Base-by-base conservation (phyloP, 2,329 filamentous ascomycete genomes). In the Penicillium hordei region DNA sequence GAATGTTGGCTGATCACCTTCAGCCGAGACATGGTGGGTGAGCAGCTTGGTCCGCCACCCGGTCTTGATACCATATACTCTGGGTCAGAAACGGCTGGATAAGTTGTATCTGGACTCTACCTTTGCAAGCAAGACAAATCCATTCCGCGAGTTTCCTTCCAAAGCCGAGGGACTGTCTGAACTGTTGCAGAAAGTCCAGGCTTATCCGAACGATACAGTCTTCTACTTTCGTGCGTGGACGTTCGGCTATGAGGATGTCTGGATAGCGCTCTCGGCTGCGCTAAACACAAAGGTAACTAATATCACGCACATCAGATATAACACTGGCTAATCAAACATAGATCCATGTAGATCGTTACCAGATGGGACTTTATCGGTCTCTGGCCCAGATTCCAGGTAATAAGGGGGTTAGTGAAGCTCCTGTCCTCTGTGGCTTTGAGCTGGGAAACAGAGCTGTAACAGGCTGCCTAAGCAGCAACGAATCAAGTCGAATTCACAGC, bases 171-270 rank as follows among this genome's bases (percentile, higher is more conserved):
- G 93, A 0, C 78, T 96, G 12, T 77, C 77, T 1, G 90, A 96
- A 68, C 81, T 97, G 0, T 68, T 97, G 1, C 75, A 78, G 5
- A 89, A 91, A 63, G 81, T 96, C 0, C 72, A 77, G 0, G 70
- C 76, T 25, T 96, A 93, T 70, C 88, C 92, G 0, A 60, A 78
- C 1, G 84, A 91, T 39, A 96, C 91, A 0, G 72, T 89, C 0
- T 97, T 96, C 67, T 89, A 96, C 71, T 82, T 97, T 45, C 85
- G 92, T 56, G 85, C 91, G 0, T 96, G 93, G 92, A 97, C 93
- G 0, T 94, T 94, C 69, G 90, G 90, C 0, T 96, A 97, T 62
- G 93, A 97, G 71, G 89, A 96, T 52, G 91, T 96, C 0, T 97
- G 92, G 92, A 79, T 92, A 58, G 89, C 91, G 0, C 76, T 97